Conservation (phyloP, 345 rosid species). For the Rhodamnia rubescens region DNA sequence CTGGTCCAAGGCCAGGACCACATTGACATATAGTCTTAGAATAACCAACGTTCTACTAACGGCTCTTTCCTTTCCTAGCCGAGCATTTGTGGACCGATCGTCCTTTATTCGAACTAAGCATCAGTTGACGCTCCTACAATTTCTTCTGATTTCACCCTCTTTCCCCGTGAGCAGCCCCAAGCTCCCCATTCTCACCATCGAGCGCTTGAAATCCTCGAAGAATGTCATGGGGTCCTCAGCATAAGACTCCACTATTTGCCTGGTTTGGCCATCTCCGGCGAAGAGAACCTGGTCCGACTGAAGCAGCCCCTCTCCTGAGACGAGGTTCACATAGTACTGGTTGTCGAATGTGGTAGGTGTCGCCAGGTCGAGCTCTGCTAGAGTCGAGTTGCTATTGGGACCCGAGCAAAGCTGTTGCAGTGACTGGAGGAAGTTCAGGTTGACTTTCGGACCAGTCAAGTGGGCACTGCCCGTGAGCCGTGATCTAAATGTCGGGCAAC, state of each 20-base stretch:
- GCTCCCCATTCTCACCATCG: conserved; percentile 63
- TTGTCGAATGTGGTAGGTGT: conserved; percentile 77
- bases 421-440: conserved; percentile 46
- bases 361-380: conserved; percentile 56
- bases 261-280: conserved; percentile 31
- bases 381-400: conserved; percentile 5
- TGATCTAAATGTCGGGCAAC: conserved; percentile 56
- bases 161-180: conserved; percentile 14
- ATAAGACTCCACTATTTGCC: conserved; percentile 39
- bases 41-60: background rate
- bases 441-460: conserved; percentile 23
- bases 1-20: background rate
- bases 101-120: background rate
- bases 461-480: conserved; percentile 29
- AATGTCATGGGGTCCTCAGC: conserved; percentile 36
- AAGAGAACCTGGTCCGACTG: conserved; percentile 66
- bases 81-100: background rate
- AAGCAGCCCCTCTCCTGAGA: conserved; percentile 71
- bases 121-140: conserved; percentile 38
- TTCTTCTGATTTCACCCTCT: conserved; percentile 31
- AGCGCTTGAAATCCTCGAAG: conserved; percentile 53
- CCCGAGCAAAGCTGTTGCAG: conserved; percentile 54
- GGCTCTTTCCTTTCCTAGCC: background rate
- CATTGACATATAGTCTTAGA: background rate
- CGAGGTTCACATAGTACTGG: conserved; percentile 66